Evolutionary conservation across 2,329 filamentous ascomycete species (phyloP).

Genomic region (Fusarium gaditjirri): DNA sequence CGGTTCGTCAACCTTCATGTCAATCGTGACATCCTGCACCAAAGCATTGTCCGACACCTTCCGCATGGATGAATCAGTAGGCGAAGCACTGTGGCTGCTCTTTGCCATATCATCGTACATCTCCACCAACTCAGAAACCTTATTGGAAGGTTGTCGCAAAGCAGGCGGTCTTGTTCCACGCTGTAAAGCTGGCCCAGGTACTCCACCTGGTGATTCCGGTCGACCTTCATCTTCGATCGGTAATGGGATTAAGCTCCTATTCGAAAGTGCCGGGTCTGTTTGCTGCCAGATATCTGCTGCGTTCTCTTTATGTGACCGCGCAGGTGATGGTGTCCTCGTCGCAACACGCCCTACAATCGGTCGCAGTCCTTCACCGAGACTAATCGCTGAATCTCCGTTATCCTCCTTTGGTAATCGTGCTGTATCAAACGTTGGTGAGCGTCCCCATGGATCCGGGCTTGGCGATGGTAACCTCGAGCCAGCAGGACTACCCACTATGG

Average conservation of each 20-base stretch:
- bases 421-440: slow-evolving; percentile 32
- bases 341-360: slow-evolving; percentile 14
- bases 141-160: slow-evolving; percentile 50
- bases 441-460: slow-evolving; percentile 43
- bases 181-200: slow-evolving; percentile 31
- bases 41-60: slow-evolving; percentile 14
- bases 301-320: slow-evolving; percentile 21
- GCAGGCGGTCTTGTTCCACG: slow-evolving; percentile 9
- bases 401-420: slow-evolving; percentile 31
- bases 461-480: slow-evolving; percentile 45
- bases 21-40: slow-evolving; percentile 4
- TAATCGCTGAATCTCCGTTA: slow-evolving; percentile 47
- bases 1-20: neutral
- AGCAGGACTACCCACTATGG: slow-evolving; percentile 40
- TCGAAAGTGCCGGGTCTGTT: slow-evolving; percentile 13
- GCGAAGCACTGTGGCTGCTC: slow-evolving; percentile 34
- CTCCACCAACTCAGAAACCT: slow-evolving; percentile 62
- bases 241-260: slow-evolving; percentile 17
- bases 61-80: slow-evolving; percentile 33
- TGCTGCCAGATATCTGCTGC: slow-evolving; percentile 36
- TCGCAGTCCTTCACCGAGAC: slow-evolving; percentile 39
- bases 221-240: slow-evolving; percentile 22
- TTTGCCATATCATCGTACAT: slow-evolving; percentile 60
- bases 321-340: slow-evolving; percentile 26
- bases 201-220: slow-evolving; percentile 33